phyloP scores from a whole-genome alignment of 1,284 basidiomycete genomes.

The Inonotus hispidus region DNA sequence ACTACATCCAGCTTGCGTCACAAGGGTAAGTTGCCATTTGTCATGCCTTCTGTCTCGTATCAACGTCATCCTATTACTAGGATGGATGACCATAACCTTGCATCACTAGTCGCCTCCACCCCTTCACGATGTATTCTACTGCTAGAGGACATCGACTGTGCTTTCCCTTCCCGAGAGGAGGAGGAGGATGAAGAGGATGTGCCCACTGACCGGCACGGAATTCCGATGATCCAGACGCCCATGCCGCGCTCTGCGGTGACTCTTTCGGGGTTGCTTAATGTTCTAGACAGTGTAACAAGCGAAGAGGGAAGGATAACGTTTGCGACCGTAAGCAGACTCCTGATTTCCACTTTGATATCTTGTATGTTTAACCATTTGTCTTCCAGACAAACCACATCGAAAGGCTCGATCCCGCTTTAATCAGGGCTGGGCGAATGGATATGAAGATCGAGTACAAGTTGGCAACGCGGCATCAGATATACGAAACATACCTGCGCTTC shows the following conservation, averaged over 20 bases:
- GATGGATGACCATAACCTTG: constrained; percentile 43
- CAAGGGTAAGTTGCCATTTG: constrained; percentile 33
- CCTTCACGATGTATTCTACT: constrained; percentile 47
- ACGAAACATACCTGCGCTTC: constrained; percentile 46
- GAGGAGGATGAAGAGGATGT: constrained; percentile 27
- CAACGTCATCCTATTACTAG: constrained; percentile 24
- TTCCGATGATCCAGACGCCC: constrained; percentile 15
- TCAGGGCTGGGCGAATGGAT: constrained; percentile 51
- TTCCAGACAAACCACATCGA: constrained; percentile 49
- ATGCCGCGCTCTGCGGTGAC: constrained; percentile 27
- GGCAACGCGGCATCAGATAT: constrained; percentile 41
- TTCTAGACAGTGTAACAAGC: constrained; percentile 49
- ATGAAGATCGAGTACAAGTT: constrained; percentile 43
- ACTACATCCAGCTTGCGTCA: constrained; percentile 47
- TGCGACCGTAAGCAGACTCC: constrained; percentile 36
- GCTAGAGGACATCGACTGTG: constrained; percentile 54
- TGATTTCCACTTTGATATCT: background rate
- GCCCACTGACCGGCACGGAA: constrained; percentile 2
- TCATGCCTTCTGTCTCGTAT: background rate
- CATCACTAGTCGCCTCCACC: constrained; percentile 38
- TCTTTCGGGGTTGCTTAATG: constrained; percentile 47
- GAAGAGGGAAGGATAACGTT: constrained; percentile 53
- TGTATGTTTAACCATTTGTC: background rate
- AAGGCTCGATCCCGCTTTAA: constrained; percentile 43
- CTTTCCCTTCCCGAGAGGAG: constrained; percentile 43